Conservation (phyloP, 1,284 basidiomycete species). For the Leccinum variabile region DNA sequence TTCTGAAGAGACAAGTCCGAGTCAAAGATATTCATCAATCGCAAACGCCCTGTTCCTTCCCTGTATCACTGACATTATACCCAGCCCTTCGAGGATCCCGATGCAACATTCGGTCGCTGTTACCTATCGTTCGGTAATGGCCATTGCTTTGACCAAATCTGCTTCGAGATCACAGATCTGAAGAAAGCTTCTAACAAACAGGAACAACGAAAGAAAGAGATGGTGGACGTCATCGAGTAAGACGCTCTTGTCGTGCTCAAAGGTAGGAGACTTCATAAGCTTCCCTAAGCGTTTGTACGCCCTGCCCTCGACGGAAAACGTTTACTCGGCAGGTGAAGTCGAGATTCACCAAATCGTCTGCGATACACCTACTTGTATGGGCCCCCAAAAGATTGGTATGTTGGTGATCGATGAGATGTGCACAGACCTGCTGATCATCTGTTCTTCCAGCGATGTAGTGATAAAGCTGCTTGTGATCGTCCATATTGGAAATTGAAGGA, state of each 20-base stretch:
- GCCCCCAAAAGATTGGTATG: slow-evolving; percentile 87
- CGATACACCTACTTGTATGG: slow-evolving; percentile 73
- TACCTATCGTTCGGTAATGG: slow-evolving; percentile 89
- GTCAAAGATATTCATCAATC: too few species aligned
- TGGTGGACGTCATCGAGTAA: slow-evolving; percentile 97
- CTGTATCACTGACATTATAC: slow-evolving; percentile 7
- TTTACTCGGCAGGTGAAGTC: slow-evolving; percentile 82
- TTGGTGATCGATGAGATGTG: slow-evolving; percentile 1
- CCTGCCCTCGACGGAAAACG: slow-evolving; percentile 94
- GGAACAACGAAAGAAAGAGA: slow-evolving; percentile 96
- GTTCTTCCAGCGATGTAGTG: slow-evolving; percentile 92
- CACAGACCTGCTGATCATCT: slow-evolving; percentile 40
- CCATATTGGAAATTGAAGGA: slow-evolving; percentile 92
- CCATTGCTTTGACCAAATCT: slow-evolving; percentile 86
- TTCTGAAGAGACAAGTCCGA: too few species aligned
- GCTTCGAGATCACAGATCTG: slow-evolving; percentile 82
- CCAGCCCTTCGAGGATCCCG: slow-evolving; percentile 95
- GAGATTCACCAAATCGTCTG: slow-evolving; percentile 98
- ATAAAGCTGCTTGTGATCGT: slow-evolving; percentile 95
- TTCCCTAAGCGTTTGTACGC: slow-evolving; percentile 92
- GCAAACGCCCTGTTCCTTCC: slow-evolving; percentile 52
- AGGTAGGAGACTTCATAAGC: slow-evolving; percentile 77
- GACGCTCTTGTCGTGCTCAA: slow-evolving; percentile 86
- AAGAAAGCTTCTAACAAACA: slow-evolving; percentile 96
- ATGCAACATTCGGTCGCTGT: slow-evolving; percentile 94